Percentiles rank a stretch among this genome's conserved stretches.
These are phyloP conservation scores for Arthrobotrys entomopaga DNA, from an alignment of 2,329 filamentous ascomycete species.

Conservation along the genomic window DNA sequence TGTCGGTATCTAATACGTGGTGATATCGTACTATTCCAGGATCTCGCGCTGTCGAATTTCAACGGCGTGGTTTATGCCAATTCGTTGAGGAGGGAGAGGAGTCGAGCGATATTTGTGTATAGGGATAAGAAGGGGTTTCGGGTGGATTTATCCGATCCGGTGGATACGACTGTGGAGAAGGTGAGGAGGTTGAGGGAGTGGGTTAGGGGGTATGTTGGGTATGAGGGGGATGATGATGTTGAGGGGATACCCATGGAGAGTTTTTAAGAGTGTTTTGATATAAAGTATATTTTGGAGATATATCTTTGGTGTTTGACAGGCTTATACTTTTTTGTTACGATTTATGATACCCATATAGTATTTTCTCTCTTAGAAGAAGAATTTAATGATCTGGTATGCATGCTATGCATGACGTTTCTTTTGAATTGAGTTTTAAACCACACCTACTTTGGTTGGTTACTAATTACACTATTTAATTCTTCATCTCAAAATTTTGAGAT, in stretches of 20 bases:
- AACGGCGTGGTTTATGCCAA: conserved; percentile 32
- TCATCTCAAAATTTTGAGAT: no score
- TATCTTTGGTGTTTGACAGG: not conserved
- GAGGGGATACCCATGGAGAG: conserved; percentile 23
- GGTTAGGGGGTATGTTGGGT: conserved; percentile 35
- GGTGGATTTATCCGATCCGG: conserved; percentile 35
- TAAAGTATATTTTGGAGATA: no score
- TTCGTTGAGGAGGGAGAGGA: conserved; percentile 29
- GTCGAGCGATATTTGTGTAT: conserved; percentile 30
- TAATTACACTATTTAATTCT: not conserved
- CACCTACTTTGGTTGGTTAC: not conserved
- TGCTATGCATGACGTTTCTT: not conserved
- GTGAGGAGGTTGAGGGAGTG: conserved; percentile 42
- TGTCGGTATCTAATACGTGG: conserved; percentile 22
- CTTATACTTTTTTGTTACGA: not conserved
- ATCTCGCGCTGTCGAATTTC: conserved; percentile 17
- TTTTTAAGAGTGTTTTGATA: conserved; percentile 11
- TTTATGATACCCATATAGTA: not conserved
- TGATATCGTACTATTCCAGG: conserved; percentile 42
- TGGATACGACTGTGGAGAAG: conserved; percentile 38
- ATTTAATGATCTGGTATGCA: no score
- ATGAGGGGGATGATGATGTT: conserved; percentile 17
- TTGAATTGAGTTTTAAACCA: not conserved
- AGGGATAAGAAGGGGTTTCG: conserved; percentile 29
- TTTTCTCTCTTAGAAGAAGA: no score